phyloP scores from a whole-genome alignment of 2,329 filamentous ascomycete genomes.

The Dactylellina haptotyla region DNA sequence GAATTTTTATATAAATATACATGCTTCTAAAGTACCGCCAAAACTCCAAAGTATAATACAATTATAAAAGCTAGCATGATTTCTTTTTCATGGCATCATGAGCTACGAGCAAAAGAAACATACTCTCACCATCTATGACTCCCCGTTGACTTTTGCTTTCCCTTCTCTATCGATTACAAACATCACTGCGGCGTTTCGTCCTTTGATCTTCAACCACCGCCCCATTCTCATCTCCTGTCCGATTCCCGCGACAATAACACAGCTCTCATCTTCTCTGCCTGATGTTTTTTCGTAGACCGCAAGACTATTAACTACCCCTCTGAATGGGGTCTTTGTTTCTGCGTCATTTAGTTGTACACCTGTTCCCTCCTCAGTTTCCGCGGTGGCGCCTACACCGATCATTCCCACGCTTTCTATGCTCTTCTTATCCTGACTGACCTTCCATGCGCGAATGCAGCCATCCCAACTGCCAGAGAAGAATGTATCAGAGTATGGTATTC shows the following conservation, averaged over 20 bases:
- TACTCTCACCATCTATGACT: conserved; percentile 1
- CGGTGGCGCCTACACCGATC: conserved; percentile 70
- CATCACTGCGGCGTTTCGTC: conserved; percentile 84
- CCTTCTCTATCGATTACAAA: conserved; percentile 77
- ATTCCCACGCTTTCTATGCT: conserved; percentile 77
- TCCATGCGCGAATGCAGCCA: conserved; percentile 86
- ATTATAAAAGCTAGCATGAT: too few species aligned
- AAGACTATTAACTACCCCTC: conserved; percentile 88
- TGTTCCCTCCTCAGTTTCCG: conserved; percentile 57
- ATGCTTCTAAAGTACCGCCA: conserved; percentile 38
- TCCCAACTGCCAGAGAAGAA: conserved; percentile 95
- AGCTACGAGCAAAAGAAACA: neutral
- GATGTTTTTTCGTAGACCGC: conserved; percentile 75
- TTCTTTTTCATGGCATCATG: too few species aligned
- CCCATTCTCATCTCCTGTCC: conserved; percentile 88
- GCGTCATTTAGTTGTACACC: conserved; percentile 53
- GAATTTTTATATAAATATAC: conserved; percentile 3
- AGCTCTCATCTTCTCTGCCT: conserved; percentile 67
- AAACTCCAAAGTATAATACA: conserved; percentile 32
- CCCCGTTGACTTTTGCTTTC: conserved; percentile 56
- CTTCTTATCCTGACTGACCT: conserved; percentile 82
- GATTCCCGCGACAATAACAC: conserved; percentile 86
- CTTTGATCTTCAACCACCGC: conserved; percentile 76
- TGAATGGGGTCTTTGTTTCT: conserved; percentile 62
- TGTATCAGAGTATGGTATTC: conserved; percentile 88